Percentiles rank a stretch among this genome's conserved stretches.
phyloP scores from a whole-genome alignment of 352 stramenopile species.

The Phytophthora litchii region DNA sequence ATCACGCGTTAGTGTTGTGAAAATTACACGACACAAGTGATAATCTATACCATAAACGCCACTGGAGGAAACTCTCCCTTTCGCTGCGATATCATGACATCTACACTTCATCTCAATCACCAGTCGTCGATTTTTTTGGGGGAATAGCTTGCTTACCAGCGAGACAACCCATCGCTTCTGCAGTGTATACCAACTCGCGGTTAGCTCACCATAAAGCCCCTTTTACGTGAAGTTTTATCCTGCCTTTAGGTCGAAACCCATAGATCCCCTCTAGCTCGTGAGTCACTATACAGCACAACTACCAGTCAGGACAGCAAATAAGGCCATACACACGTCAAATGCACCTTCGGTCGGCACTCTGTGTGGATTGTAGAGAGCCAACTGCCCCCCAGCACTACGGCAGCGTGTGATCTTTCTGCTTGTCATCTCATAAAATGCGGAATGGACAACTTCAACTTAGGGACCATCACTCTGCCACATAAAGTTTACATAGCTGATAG shows the following conservation, averaged over 20 bases:
- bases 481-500: constrained; percentile 9
- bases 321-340: not conserved
- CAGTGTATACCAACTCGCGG: not conserved
- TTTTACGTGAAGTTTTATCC: not conserved
- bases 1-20: constrained; percentile 1
- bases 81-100: constrained; percentile 81
- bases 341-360: constrained; percentile 53
- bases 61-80: constrained; percentile 71
- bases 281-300: constrained; percentile 35
- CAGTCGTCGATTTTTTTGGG: not conserved
- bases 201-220: not conserved
- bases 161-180: constrained; percentile 59
- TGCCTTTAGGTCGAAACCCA: constrained; percentile 60
- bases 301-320: not conserved
- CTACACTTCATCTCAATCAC: constrained; percentile 30
- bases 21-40: not conserved
- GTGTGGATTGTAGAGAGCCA: constrained; percentile 64
- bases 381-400: constrained; percentile 50
- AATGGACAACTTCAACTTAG: constrained; percentile 45
- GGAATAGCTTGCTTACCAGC: constrained; percentile 37
- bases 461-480: constrained; percentile 42
- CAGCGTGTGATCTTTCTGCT: constrained; percentile 45
- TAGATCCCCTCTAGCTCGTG: constrained; percentile 61
- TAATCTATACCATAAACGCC: constrained; percentile 58
- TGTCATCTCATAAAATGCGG: constrained; percentile 16